Base-by-base conservation (phyloP, 345 rosid genomes). In the Ceriops tagal region DNA sequence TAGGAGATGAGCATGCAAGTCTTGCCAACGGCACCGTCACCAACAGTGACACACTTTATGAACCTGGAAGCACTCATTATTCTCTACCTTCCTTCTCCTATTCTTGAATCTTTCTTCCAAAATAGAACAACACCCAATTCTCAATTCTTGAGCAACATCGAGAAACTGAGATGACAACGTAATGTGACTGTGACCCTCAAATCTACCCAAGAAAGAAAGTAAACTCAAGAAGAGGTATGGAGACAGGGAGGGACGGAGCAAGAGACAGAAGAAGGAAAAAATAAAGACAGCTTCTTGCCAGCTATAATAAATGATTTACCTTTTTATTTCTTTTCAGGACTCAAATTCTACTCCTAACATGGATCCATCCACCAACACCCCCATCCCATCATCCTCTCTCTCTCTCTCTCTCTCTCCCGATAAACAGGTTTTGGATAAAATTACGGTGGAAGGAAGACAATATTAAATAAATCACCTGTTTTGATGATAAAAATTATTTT, bases 1-100 rank as follows among this genome's bases (percentile, higher is more conserved):
- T 87, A 87, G 83, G 91, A 87, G 66, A 87, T 87, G 67, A 87
- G 92, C 75, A 88, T 82, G 85, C 92, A 88, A 61, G 92, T 88
- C 75, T 88, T 88, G 60, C 92, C 92, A 71, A 88, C 92, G 68
- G 92, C 92, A 51, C 92, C 92, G 62, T 88, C 92, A 55, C 92
- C 92, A 73, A 88, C 92, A 1, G 92, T 88, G 57, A 88, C 92
- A 69, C 92, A 88, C 80, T 88, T 88, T 51, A 87, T 87, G 77
- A 87, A 87, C 78, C 88, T 79, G 4, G 92, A 87, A 62, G 85
- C 89, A 78, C 90, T 88, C 92, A 88, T 88, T 35, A 55, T 73
- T 55, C 31, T 26, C 31, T 15, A 5, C n/a, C 46, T 30, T 49
- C 22, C 18, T 37, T 15, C 6, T 26, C 21, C 30, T 39, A 18